Percentiles rank a stretch among this genome's conserved stretches.
These are phyloP conservation scores for Nitzschia inconspicua DNA, from an alignment of 108 stramenopile genomes.

Conservation along the genomic window DNA sequence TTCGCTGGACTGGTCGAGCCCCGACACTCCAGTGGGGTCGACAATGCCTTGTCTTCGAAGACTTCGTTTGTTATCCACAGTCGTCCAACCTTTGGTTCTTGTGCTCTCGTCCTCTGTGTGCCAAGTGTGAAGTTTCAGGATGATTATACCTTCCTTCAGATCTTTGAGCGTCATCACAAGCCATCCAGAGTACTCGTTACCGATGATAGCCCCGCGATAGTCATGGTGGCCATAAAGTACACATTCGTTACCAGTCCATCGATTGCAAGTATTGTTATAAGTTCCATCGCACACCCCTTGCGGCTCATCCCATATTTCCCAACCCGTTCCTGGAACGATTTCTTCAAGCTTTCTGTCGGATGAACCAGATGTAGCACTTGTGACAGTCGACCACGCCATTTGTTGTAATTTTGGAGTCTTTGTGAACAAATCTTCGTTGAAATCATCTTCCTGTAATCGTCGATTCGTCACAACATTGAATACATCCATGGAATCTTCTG, in stretches of 20 bases:
- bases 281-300: constrained; percentile 76
- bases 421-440: background rate
- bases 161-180: constrained; percentile 49
- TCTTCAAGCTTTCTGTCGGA: background rate
- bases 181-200: constrained; percentile 72
- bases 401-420: too few relatives aligned
- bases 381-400: too few relatives aligned
- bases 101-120: constrained; percentile 21
- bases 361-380: background rate
- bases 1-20: background rate
- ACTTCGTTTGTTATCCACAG: constrained; percentile 33
- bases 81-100: constrained; percentile 34
- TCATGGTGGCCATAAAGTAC: constrained; percentile 68
- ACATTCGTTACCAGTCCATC: constrained; percentile 39
- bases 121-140: constrained; percentile 57
- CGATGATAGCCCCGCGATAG: constrained; percentile 55
- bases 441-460: constrained; percentile 15
- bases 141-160: constrained; percentile 67
- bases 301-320: constrained; percentile 50
- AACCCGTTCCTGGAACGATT: constrained; percentile 64
- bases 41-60: background rate
- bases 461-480: constrained; percentile 42
- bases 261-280: constrained; percentile 47
- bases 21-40: background rate
- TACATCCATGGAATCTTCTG: constrained; percentile 56